Conservation (phyloP, 1,139 yeast species). For the Saccharomyces hybrid region DNA sequence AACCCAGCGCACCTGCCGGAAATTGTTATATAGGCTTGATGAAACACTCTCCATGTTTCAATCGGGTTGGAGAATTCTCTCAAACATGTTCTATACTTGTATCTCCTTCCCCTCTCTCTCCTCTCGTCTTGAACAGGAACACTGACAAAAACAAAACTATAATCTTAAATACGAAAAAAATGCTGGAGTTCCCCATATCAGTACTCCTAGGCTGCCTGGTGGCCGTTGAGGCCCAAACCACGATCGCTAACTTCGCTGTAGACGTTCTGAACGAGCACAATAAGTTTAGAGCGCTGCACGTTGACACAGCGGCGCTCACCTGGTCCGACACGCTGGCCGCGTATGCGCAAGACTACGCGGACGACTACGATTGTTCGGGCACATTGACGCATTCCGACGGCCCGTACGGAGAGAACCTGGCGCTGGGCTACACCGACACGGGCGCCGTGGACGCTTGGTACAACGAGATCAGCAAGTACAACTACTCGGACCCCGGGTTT, state of each 20-base stretch:
- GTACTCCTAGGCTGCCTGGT: conserved; percentile 10
- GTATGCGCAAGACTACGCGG: conserved; percentile 67
- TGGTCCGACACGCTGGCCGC: conserved; percentile 64
- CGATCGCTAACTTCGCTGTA: not conserved
- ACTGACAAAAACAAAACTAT: not conserved
- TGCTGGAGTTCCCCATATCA: conserved; percentile 12
- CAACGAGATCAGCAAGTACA: conserved; percentile 54
- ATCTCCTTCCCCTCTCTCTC: too few species aligned
- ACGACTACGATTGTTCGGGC: conserved; percentile 63
- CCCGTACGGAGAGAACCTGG: conserved; percentile 80
- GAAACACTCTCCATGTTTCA: not conserved
- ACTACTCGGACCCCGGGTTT: conserved; percentile 41
- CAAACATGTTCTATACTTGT: not conserved
- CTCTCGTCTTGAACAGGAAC: too few species aligned
- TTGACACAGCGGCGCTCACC: conserved; percentile 44
- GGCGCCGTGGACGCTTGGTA: conserved; percentile 84
- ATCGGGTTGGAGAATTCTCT: not conserved
- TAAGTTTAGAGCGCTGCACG: conserved; percentile 56
- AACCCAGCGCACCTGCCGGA: not conserved
- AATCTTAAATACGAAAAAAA: conserved; percentile 4
- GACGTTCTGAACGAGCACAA: conserved; percentile 56
- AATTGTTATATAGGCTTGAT: not conserved
- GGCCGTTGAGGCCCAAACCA: not conserved
- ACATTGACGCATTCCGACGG: conserved; percentile 70
- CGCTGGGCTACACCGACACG: conserved; percentile 54